Evolutionary conservation across 345 rosid species (phyloP).

Genomic region (Gossypium stocksii): DNA sequence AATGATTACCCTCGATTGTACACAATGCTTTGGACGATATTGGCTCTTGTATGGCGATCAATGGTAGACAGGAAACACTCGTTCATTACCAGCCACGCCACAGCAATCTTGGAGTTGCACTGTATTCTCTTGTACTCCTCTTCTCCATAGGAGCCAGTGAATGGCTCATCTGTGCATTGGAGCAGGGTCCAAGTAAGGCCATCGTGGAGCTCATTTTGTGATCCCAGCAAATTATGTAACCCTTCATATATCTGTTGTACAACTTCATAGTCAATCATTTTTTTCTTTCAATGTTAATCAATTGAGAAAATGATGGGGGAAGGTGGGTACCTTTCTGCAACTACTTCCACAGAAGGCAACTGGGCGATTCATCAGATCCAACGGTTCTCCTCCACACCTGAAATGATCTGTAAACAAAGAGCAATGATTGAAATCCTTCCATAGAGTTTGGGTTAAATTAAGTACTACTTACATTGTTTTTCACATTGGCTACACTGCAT

Average conservation of each 20-base stretch:
- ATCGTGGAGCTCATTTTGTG: background rate
- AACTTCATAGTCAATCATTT: background rate
- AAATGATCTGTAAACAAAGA: conserved; percentile 14
- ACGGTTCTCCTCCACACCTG: background rate
- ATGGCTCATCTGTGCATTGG: background rate
- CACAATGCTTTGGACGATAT: conserved; percentile 10
- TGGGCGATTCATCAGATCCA: conserved; percentile 13
- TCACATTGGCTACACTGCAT: conserved; percentile 16
- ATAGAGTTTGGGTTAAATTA: background rate
- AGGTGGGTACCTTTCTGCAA: conserved; percentile 21
- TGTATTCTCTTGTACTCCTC: background rate
- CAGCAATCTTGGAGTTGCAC: conserved; percentile 16
- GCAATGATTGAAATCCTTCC: background rate
- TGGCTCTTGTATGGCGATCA: conserved; percentile 7
- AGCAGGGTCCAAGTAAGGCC: conserved; percentile 17
- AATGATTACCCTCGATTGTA: conserved; percentile 11
- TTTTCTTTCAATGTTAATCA: background rate
- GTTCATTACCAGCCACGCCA: conserved; percentile 17
- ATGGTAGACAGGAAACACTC: background rate
- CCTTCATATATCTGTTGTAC: conserved; percentile 4
- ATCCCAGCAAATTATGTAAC: background rate
- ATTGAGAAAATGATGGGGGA: background rate
- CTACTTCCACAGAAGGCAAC: conserved; percentile 7
- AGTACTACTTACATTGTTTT: conserved; percentile 13
- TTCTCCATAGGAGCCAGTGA: background rate